These are phyloP conservation scores for Schizopora paradoxa DNA, from an alignment of 1,284 basidiomycete species.

Conservation along the genomic window DNA sequence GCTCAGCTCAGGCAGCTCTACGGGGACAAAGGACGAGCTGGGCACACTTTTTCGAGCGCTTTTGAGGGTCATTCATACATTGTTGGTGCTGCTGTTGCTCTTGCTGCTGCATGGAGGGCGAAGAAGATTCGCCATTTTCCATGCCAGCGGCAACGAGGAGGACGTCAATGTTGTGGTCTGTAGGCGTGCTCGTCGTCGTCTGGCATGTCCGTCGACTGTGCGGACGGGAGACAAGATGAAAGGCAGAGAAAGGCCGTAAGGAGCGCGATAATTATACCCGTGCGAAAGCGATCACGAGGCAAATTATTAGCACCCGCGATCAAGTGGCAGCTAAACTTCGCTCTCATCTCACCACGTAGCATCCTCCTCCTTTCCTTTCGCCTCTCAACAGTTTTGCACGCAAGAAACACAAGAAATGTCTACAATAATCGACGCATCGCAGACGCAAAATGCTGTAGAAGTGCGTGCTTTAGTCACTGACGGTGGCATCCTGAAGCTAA, in stretches of 20 bases:
- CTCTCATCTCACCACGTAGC: too few species aligned
- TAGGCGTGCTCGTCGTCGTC: too few species aligned
- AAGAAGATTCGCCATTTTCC: too few species aligned
- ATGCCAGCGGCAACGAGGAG: too few species aligned
- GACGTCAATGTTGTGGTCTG: too few species aligned
- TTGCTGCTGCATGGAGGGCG: background rate
- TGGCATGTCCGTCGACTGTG: too few species aligned
- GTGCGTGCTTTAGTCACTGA: slow-evolving; percentile 35
- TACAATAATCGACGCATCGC: slow-evolving; percentile 73
- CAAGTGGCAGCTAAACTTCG: too few species aligned
- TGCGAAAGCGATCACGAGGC: too few species aligned
- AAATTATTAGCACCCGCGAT: too few species aligned
- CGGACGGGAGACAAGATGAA: too few species aligned
- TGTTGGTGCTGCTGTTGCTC: background rate
- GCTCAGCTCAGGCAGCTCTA: slow-evolving; percentile 7
- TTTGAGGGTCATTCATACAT: slow-evolving; percentile 4
- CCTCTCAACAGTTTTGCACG: slow-evolving; percentile 11
- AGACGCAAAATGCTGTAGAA: slow-evolving; percentile 85
- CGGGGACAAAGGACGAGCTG: slow-evolving; percentile 6
- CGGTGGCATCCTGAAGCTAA: slow-evolving; percentile 5
- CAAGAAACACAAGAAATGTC: slow-evolving; percentile 35
- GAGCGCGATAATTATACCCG: too few species aligned
- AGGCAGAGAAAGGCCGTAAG: too few species aligned
- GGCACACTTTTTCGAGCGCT: slow-evolving; percentile 10
- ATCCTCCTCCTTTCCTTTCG: slow-evolving; percentile 18